Evolutionary conservation across 2,329 filamentous ascomycete genomes (phyloP).

Genomic region (Fusarium temperatum): DNA sequence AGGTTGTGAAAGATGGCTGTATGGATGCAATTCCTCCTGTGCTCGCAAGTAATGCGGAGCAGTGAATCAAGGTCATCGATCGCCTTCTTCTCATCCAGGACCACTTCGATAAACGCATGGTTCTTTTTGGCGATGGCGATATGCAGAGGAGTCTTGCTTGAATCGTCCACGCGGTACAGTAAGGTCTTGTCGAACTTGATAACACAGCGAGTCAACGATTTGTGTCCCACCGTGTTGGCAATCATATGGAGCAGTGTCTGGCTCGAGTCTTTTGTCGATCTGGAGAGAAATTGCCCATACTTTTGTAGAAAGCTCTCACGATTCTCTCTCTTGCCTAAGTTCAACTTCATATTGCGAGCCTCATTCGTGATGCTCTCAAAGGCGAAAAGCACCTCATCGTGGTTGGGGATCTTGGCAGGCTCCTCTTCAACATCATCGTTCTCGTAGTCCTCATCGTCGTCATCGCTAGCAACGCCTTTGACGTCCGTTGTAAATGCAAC

Average conservation of each 20-base stretch:
- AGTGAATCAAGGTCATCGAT: neutral
- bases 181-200: neutral
- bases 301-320: neutral
- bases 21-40: neutral
- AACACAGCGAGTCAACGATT: neutral
- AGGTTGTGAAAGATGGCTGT: neutral
- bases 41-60: neutral
- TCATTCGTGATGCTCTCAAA: neutral
- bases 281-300: neutral
- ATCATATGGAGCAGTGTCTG: neutral
- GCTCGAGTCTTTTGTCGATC: neutral
- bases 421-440: neutral
- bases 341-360: neutral
- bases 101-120: neutral
- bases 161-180: neutral
- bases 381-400: neutral
- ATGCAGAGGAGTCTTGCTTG: neutral
- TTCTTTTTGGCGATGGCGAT: neutral
- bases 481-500: neutral
- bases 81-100: neutral
- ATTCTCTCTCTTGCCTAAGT: neutral
- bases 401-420: neutral
- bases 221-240: neutral
- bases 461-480: neutral
- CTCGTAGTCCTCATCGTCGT: neutral